phyloP scores from a whole-genome alignment of 2,329 filamentous ascomycete genomes.

The Xylogone sp. region DNA sequence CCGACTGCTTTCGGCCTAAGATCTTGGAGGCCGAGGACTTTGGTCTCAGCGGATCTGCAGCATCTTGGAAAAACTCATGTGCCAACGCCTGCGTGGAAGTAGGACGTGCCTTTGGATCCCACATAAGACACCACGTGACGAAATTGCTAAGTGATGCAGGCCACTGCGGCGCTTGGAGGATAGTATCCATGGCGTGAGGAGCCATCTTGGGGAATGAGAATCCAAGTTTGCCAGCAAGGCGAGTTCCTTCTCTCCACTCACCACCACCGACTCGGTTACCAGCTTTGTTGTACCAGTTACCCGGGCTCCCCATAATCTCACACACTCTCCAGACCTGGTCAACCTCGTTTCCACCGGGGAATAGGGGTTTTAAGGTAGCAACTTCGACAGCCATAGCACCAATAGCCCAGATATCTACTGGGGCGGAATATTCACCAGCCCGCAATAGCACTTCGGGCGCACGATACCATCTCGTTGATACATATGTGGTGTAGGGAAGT shows the following conservation, averaged over 20 bases:
- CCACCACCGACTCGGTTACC: constrained; percentile 85
- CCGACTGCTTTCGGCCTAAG: constrained; percentile 85
- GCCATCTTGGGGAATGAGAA: constrained; percentile 99
- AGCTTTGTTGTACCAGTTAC: constrained; percentile 95
- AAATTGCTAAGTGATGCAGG: constrained; percentile 83
- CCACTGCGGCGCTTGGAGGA: constrained; percentile 88
- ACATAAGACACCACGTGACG: constrained; percentile 98
- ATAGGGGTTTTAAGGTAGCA: constrained; percentile 91
- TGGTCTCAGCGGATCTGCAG: constrained; percentile 86
- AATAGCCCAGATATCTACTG: constrained; percentile 97
- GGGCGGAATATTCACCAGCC: constrained; percentile 94
- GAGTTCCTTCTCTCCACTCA: constrained; percentile 94
- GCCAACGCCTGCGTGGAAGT: constrained; percentile 92
- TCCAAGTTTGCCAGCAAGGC: constrained; percentile 89
- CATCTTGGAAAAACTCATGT: constrained; percentile 92
- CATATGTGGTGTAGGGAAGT: constrained; percentile 94
- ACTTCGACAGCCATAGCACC: constrained; percentile 99
- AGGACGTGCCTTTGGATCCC: constrained; percentile 89
- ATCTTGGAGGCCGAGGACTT: constrained; percentile 84
- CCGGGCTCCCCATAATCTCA: constrained; percentile 98
- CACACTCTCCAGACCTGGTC: constrained; percentile 99
- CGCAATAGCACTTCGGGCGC: constrained; percentile 91
- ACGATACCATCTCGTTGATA: constrained; percentile 93
- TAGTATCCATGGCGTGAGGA: constrained; percentile 92
- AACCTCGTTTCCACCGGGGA: constrained; percentile 96